Percentiles rank a stretch among this genome's conserved stretches.
Evolutionary conservation across 306 rosid species (phyloP).

Genomic region (Crataegus laevigata): DNA sequence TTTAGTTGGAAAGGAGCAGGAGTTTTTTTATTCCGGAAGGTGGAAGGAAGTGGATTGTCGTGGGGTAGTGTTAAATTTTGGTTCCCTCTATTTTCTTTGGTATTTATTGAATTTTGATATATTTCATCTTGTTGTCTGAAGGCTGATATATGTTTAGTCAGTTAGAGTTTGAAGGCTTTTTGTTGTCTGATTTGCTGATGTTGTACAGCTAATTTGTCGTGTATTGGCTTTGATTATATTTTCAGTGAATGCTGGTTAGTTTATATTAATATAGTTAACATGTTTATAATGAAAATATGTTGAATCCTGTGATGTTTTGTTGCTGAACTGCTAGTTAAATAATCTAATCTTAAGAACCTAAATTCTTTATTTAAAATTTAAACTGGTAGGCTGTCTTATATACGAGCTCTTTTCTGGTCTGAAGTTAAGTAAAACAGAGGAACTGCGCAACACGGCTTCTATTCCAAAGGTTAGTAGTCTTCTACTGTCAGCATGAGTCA

Average conservation of each 20-base stretch:
- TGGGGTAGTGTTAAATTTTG: background rate
- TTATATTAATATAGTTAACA: background rate
- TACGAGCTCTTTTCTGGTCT: conserved; percentile 86
- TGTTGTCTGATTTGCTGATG: background rate
- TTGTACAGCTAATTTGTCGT: background rate
- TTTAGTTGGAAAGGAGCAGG: background rate
- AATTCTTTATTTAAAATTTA: conserved; percentile 6
- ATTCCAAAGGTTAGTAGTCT: conserved; percentile 82
- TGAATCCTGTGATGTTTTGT: conserved; percentile 5
- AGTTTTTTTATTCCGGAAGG: background rate
- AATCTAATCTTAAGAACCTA: conserved; percentile 11
- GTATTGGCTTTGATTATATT: background rate
- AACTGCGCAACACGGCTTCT: conserved; percentile 75
- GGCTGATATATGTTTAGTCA: background rate
- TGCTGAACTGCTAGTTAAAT: background rate
- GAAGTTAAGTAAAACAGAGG: conserved; percentile 87
- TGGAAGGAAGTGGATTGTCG: background rate
- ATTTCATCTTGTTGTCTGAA: background rate
- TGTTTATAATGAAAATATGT: background rate
- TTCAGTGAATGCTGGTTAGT: background rate
- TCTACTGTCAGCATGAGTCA: conserved; percentile 1
- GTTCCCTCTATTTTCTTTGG: background rate
- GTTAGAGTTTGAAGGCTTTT: background rate
- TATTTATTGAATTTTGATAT: background rate
- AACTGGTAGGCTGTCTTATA: conserved; percentile 78